These are phyloP conservation scores for Metschnikowia proteae DNA, from an alignment of 805 yeast species.

Conservation along the genomic window DNA sequence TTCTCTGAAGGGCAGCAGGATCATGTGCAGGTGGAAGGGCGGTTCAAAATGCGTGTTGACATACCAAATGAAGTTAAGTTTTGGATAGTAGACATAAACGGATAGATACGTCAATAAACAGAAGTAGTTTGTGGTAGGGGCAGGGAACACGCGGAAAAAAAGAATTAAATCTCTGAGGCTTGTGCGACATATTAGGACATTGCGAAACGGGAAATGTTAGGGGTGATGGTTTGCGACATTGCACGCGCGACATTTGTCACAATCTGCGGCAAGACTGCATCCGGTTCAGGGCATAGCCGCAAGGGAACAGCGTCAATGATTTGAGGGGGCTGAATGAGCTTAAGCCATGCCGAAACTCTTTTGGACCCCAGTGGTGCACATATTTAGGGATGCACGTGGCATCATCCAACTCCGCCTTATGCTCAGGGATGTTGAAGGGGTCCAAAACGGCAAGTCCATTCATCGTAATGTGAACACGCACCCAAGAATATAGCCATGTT, in stretches of 20 bases:
- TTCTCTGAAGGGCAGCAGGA: no score
- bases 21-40: neutral
- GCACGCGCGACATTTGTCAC: neutral
- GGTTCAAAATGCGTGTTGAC: conserved; percentile 19
- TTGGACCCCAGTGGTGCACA: no score
- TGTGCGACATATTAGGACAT: conserved; percentile 1
- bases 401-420: no score
- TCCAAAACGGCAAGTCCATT: no score
- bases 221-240: neutral
- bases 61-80: conserved; percentile 73
- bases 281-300: no score
- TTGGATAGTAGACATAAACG: conserved; percentile 83
- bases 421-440: no score
- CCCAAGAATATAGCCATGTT: no score
- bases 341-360: no score
- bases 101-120: conserved; percentile 15
- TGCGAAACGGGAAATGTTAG: conserved; percentile 2
- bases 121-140: conserved; percentile 7
- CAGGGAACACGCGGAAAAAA: neutral
- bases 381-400: no score
- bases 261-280: neutral
- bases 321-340: no score
- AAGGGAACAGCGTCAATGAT: no score
- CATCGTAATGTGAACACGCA: no score
- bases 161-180: neutral